A percentile compares a stretch with the other conserved stretches of the same genome.
phyloP scores from a whole-genome alignment of 805 yeast genomes.

The Myxozyma sirexii region DNA sequence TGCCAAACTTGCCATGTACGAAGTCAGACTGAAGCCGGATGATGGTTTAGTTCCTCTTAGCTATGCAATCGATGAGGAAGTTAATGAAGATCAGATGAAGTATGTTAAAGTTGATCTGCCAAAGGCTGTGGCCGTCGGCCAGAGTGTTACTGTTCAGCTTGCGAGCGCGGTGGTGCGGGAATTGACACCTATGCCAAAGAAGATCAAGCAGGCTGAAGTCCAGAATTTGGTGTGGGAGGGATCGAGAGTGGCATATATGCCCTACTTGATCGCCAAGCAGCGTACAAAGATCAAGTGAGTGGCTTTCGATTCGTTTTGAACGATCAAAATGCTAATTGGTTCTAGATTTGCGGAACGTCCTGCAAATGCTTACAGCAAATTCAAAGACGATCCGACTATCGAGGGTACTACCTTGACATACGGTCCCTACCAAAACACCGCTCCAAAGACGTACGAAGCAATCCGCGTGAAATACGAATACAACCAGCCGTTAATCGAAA shows the following conservation, averaged over 20 bases:
- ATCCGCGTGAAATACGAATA: conserved; percentile 58
- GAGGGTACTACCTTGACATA: conserved; percentile 47
- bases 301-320: conserved; percentile 36
- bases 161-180: conserved; percentile 53
- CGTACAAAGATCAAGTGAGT: conserved; percentile 50
- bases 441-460: conserved; percentile 48
- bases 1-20: conserved; percentile 15
- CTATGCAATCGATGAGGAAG: not conserved
- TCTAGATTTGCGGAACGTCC: conserved; percentile 24
- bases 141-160: conserved; percentile 52
- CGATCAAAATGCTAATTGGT: not conserved
- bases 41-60: conserved; percentile 10
- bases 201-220: conserved; percentile 57
- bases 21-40: conserved; percentile 16
- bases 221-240: conserved; percentile 63
- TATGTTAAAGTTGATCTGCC: conserved; percentile 43
- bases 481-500: conserved; percentile 65
- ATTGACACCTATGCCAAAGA: conserved; percentile 64
- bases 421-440: conserved; percentile 56
- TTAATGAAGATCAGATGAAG: conserved; percentile 6
- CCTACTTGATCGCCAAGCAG: conserved; percentile 61
- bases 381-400: conserved; percentile 40
- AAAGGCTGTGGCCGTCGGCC: conserved; percentile 67
- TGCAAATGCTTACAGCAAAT: conserved; percentile 41
- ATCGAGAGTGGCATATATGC: conserved; percentile 58